Base-by-base conservation (phyloP, 1,284 basidiomycete genomes). In the Boletus sp. region DNA sequence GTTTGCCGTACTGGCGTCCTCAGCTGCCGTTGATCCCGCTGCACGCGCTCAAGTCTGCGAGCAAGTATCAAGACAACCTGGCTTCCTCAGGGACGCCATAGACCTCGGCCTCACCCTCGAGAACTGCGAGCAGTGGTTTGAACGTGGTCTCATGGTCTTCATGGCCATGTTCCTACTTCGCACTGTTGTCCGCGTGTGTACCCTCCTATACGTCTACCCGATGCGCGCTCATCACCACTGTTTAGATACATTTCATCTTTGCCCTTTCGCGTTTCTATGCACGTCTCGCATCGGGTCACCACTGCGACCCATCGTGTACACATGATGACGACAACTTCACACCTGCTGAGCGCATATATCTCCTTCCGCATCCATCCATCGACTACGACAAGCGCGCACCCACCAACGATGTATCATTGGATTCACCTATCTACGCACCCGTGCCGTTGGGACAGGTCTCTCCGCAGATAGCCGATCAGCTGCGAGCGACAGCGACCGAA, bases 91-190 rank as follows among this genome's bases (percentile, higher is more conserved):
- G n/a, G 84, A 85, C 65, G 74, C 89, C 74, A 80, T 81, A 44
- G 89, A 90, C 67, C 81, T 88, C 68, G 90, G 89, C 0, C 79
- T 91, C 64, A 89, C 81, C 64, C 76, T 89, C 33, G 90, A 91
- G 74, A 91, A 90, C 67, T 92, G 89, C 68, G 90, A 92, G 69
- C 80, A 82, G 60, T 91, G 89, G 88, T 81, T 91, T 53, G 88
- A 88, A 70, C 80, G 84, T 37, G 88, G 83, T 19, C 80, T 87
- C 33, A 73, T 88, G 59, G 85, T 77, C 0, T 78, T 84, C 40
- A 77, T 89, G 50, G 83, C 80, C 1, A 71, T 86, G 58, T 81
- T 88, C 74, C 79, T 85, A 50, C 76, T 91, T 37, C 70, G 89
- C 60, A 83, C 89, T 56, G 81, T 89, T 66, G 75, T 89, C 60